phyloP scores from a whole-genome alignment of 257 asterid genomes.

The Vinca minor region DNA sequence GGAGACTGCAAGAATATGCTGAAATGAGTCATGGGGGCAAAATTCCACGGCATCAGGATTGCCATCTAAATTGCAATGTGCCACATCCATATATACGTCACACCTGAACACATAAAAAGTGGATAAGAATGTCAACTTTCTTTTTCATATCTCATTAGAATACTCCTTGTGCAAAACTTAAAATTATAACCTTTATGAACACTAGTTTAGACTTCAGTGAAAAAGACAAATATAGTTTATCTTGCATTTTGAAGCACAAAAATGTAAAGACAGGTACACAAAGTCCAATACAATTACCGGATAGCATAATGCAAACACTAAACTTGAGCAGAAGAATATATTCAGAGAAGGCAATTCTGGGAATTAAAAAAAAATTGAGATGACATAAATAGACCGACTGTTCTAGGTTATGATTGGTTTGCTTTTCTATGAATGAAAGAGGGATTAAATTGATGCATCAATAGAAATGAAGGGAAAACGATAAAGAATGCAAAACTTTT shows the following conservation, averaged over 20 bases:
- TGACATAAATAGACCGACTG: not conserved
- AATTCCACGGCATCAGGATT: conserved; percentile 92
- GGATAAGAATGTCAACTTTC: not conserved
- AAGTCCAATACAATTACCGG: not conserved
- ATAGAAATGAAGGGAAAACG: not conserved
- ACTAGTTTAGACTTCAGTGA: not conserved
- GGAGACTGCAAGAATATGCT: conserved; percentile 73
- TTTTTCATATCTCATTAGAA: not conserved
- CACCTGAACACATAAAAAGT: not conserved
- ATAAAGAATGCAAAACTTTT: not conserved
- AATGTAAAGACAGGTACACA: not conserved
- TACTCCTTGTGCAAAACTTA: not conserved
- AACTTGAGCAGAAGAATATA: not conserved
- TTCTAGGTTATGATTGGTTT: not conserved
- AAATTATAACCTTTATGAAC: not conserved
- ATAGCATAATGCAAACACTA: not conserved
- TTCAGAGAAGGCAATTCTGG: not conserved
- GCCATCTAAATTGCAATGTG: conserved; percentile 59
- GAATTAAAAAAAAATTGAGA: not conserved
- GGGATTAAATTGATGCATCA: not conserved
- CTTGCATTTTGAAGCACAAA: not conserved
- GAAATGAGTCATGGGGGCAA: conserved; percentile 59
- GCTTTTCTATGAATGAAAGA: not conserved
- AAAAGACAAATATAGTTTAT: not conserved
- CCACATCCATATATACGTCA: conserved; percentile 49